Evolutionary conservation across 805 yeast genomes (phyloP), one percentile per base, ranked within the genome.

Genomic region (Ogataea ganodermae): DNA sequence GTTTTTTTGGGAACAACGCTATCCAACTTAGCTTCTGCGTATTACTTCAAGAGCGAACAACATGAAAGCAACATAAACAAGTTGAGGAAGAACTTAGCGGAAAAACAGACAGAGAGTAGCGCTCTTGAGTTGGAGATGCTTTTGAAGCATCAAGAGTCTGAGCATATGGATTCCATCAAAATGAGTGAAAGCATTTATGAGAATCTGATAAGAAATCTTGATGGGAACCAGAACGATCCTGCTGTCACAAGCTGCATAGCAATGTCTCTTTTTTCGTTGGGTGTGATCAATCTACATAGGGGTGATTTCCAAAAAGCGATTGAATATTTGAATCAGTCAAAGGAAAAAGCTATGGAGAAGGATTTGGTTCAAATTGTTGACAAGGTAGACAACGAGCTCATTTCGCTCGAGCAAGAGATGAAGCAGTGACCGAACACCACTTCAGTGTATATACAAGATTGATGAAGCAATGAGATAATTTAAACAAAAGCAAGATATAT

Each of bases 181-280:
- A 45, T 42, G 39, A 53, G 64, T 27, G 61, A 55, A 26, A 32
- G 27, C 16, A 56, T 66, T 6, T 62, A 60, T 49, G 28, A 38
- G 24, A 53, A 52, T 23, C 43, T 62, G 7, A 22, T 59, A 10
- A 27, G 49, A 9, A 46, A 36, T 13, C 39, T 44, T 23, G 32
- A 27, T n/a, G 46, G 30, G 10, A 43, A 36, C 14, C 37, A 46
- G 28, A 35, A 42, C 16, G 43, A 45, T 12, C 33, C 47, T 7
- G 4, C 30, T 17, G 16, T 44, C 9, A 36, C 27, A n/a, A 46
- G 45, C 9, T 55, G 57, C 38, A 31, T 86, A 35, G 94, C 95
- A 0, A 72, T 91, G 62, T 81, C 96, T 0, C 81, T 89, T 0
- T 91, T 86, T 61, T 95, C 96, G 0, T 71, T 88, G 33, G 98